phyloP scores from a whole-genome alignment of 768 basidiomycete species.

The Lenzites betulinus region DNA sequence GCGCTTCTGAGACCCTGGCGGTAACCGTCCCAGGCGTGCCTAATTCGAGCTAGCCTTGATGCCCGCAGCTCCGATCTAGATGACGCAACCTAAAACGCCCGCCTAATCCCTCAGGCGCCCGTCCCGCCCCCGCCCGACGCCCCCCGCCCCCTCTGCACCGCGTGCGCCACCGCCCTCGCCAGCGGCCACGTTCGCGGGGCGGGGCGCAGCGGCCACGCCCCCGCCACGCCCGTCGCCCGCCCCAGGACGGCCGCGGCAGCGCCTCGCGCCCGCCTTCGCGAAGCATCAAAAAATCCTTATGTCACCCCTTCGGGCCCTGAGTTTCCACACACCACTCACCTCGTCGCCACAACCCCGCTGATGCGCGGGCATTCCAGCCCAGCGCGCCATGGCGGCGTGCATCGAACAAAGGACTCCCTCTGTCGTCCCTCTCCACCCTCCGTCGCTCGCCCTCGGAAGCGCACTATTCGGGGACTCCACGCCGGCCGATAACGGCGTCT shows the following conservation, averaged over 20 bases:
- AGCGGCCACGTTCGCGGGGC: not conserved
- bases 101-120: conserved; percentile 15
- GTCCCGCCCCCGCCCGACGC: conserved; percentile 5
- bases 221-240: not conserved
- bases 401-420: not conserved
- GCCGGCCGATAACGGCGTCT: conserved; percentile 9
- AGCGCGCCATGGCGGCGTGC: not conserved
- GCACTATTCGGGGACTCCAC: not conserved
- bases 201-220: not conserved
- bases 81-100: conserved; percentile 31
- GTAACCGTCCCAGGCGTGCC: conserved; percentile 35
- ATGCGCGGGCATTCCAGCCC: not conserved
- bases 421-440: conserved; percentile 7
- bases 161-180: conserved; percentile 5
- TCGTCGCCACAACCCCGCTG: conserved; percentile 4
- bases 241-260: not conserved
- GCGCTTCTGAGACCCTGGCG: conserved; percentile 30
- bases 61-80: conserved; percentile 36
- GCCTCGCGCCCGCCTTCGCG: conserved; percentile 4
- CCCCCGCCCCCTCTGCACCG: not conserved
- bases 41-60: conserved; percentile 34
- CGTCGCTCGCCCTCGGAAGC: conserved; percentile 6
- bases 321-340: conserved; percentile 21
- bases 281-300: conserved; percentile 19
- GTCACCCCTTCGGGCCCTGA: conserved; percentile 18